These are phyloP conservation scores for Porodaedalea pini DNA, from an alignment of 1,284 basidiomycete genomes.

Conservation along the genomic window DNA sequence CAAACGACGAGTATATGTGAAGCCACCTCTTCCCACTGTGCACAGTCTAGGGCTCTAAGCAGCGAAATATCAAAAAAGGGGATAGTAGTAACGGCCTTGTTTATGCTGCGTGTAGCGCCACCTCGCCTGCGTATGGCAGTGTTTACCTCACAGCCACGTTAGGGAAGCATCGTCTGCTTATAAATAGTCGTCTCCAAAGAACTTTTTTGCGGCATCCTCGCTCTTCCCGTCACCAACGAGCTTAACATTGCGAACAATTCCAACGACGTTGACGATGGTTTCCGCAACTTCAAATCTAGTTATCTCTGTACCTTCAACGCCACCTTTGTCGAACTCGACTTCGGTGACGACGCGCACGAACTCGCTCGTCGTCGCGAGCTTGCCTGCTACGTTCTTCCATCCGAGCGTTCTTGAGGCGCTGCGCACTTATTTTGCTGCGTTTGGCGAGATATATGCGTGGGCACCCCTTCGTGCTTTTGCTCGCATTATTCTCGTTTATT, in stretches of 20 bases:
- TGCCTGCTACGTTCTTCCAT: slow-evolving; percentile 66
- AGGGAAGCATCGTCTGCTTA: too few species aligned
- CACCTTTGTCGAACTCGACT: slow-evolving; percentile 18
- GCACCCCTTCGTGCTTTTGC: slow-evolving; percentile 79
- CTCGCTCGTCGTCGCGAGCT: slow-evolving; percentile 62
- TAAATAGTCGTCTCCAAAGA: too few species aligned
- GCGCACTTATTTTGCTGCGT: slow-evolving; percentile 63
- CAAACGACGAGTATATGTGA: too few species aligned
- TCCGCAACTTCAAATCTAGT: neutral
- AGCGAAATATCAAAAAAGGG: too few species aligned
- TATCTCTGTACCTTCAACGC: slow-evolving; percentile 16
- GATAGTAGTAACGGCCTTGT: too few species aligned
- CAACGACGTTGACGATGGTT: neutral
- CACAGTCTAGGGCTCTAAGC: too few species aligned
- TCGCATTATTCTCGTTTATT: slow-evolving; percentile 79
- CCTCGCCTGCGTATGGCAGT: too few species aligned
- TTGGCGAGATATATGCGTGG: slow-evolving; percentile 82
- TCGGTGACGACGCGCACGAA: slow-evolving; percentile 45
- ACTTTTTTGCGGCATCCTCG: neutral
- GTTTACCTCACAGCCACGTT: too few species aligned
- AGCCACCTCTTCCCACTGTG: too few species aligned
- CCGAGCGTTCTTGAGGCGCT: slow-evolving; percentile 65
- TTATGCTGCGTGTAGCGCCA: too few species aligned
- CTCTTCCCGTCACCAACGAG: neutral
- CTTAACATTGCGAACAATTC: neutral